Percentiles rank a stretch among this genome's conserved stretches.
phyloP scores from a whole-genome alignment of 257 asterid species.

The Solanum clarkiae region DNA sequence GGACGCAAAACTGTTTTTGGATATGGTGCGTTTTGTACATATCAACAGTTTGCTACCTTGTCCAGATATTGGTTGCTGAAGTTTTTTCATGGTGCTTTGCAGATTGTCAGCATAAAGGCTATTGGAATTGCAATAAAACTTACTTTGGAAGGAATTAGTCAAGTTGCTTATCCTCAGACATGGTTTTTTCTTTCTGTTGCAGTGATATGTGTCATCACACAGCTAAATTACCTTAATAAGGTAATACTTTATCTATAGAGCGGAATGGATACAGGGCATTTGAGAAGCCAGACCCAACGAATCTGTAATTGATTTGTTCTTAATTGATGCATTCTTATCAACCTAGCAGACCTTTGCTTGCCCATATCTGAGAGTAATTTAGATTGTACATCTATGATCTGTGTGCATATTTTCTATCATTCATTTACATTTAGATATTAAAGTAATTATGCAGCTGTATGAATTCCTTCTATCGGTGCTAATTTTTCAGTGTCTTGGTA shows the following conservation, averaged over 20 bases:
- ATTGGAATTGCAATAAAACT: constrained; percentile 12
- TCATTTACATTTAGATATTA: neutral
- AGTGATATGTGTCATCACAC: constrained; percentile 4
- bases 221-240: constrained; percentile 11
- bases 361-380: neutral
- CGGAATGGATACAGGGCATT: neutral
- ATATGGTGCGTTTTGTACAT: neutral
- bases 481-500: neutral
- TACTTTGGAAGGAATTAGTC: constrained; percentile 7
- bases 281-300: neutral
- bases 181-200: constrained; percentile 8
- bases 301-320: neutral
- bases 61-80: neutral
- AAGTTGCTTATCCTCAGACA: constrained; percentile 6
- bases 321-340: neutral
- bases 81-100: neutral
- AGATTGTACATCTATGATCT: neutral
- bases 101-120: constrained; percentile 10
- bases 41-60: neutral
- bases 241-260: neutral
- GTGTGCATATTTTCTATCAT: neutral
- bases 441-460: neutral
- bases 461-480: neutral
- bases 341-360: neutral
- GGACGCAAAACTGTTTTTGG: neutral